These are phyloP conservation scores for Populus hybrid DNA, from an alignment of 441 rosid species.

Conservation along the genomic window DNA sequence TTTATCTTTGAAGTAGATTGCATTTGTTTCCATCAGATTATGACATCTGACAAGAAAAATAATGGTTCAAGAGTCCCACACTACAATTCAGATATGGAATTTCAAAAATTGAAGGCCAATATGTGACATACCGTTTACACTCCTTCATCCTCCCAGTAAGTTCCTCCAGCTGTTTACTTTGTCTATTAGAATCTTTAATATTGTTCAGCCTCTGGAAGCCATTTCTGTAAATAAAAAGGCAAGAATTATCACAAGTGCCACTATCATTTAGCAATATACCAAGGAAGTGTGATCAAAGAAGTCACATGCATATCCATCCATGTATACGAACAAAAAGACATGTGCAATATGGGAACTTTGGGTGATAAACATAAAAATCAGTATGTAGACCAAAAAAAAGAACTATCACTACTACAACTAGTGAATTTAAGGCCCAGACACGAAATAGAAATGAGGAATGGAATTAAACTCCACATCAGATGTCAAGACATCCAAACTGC, in stretches of 20 bases:
- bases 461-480: neutral
- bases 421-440: neutral
- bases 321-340: neutral
- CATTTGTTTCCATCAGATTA: neutral
- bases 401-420: neutral
- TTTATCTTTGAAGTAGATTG: neutral
- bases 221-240: conserved; percentile 45
- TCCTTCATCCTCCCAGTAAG: conserved; percentile 93
- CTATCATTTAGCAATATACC: neutral
- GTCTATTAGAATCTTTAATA: conserved; percentile 83
- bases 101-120: neutral
- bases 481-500: neutral
- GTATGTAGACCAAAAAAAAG: neutral
- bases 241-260: neutral
- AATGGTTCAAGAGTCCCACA: neutral
- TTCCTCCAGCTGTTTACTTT: conserved; percentile 91
- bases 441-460: neutral
- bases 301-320: neutral
- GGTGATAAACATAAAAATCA: neutral
- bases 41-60: neutral
- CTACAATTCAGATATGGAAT: neutral
- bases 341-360: neutral
- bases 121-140: conserved; percentile 64
- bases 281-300: neutral
- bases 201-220: conserved; percentile 96